Conservation (phyloP, 2,329 filamentous ascomycete species). For the Monilinia fructicola region DNA sequence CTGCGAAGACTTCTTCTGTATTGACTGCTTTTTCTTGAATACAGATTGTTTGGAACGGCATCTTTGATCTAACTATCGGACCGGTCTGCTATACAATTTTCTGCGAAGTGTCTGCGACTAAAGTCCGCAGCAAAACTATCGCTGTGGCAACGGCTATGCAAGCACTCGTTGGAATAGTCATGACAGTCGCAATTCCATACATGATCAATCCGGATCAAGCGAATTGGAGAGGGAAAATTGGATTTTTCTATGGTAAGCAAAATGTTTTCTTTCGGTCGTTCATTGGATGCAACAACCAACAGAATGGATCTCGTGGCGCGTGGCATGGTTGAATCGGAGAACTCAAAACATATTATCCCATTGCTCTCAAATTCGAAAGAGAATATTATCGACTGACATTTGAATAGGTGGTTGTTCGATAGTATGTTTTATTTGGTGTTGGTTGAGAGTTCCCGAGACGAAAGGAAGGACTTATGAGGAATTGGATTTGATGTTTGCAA, state of each 20-base stretch:
- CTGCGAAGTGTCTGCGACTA: constrained; percentile 47
- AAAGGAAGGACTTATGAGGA: constrained; percentile 48
- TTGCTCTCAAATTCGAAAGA: background rate
- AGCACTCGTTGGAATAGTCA: constrained; percentile 29
- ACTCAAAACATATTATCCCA: background rate
- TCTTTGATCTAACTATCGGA: constrained; percentile 37
- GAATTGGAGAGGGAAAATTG: constrained; percentile 36
- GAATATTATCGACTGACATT: background rate
- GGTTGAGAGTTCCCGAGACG: constrained; percentile 46
- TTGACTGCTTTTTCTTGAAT: background rate
- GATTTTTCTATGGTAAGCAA: constrained; percentile 37
- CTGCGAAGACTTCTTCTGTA: background rate
- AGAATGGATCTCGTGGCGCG: too few species aligned
- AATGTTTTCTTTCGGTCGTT: background rate
- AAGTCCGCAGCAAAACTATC: constrained; percentile 41
- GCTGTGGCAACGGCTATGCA: constrained; percentile 33
- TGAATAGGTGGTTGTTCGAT: constrained; percentile 44
- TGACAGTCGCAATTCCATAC: constrained; percentile 36
- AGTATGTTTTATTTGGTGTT: constrained; percentile 45
- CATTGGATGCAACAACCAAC: background rate
- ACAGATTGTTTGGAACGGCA: constrained; percentile 31
- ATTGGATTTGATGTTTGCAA: constrained; percentile 48
- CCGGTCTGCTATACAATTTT: constrained; percentile 46
- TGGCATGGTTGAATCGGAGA: background rate
- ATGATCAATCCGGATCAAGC: constrained; percentile 42